A percentile compares a stretch with the other conserved stretches of the same genome.
Evolutionary conservation across 2,329 filamentous ascomycete species (phyloP).

Genomic region (Rutstroemia sp.): DNA sequence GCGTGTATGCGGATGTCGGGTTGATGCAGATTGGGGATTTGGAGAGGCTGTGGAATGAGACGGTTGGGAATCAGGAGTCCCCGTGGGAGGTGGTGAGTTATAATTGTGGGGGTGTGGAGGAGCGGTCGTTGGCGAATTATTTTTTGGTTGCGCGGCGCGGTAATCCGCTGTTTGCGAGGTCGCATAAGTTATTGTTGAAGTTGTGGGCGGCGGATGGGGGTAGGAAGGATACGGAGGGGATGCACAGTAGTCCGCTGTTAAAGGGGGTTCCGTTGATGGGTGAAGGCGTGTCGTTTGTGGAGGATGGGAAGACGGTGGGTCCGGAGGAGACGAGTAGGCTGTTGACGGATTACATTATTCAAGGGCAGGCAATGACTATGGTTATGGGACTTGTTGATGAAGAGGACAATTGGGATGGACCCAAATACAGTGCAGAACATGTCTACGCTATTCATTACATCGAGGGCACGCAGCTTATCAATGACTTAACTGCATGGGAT

Average conservation of each 20-base stretch:
- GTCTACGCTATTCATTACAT: slow-evolving; percentile 45
- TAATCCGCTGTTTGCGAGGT: slow-evolving; percentile 42
- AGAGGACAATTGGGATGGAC: slow-evolving; percentile 46
- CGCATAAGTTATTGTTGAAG: slow-evolving; percentile 42
- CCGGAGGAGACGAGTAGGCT: slow-evolving; percentile 35
- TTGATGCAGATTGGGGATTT: slow-evolving; percentile 50
- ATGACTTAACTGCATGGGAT: slow-evolving; percentile 44
- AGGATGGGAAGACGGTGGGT: slow-evolving; percentile 29
- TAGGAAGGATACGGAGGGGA: slow-evolving; percentile 42
- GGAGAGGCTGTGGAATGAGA: slow-evolving; percentile 44
- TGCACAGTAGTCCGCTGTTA: slow-evolving; percentile 41
- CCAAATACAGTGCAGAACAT: slow-evolving; percentile 40
- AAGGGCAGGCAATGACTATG: slow-evolving; percentile 45
- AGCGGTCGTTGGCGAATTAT: slow-evolving; percentile 40
- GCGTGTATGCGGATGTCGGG: slow-evolving; percentile 51
- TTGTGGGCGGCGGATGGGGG: slow-evolving; percentile 42
- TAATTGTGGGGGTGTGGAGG: slow-evolving; percentile 32
- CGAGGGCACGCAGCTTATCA: slow-evolving; percentile 44
- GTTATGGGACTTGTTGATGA: slow-evolving; percentile 46
- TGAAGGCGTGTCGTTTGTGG: slow-evolving; percentile 17
- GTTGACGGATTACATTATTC: slow-evolving; percentile 50
- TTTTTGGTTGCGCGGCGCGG: slow-evolving; percentile 35
- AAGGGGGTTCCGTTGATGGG: slow-evolving; percentile 36
- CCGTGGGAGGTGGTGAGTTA: slow-evolving; percentile 43
- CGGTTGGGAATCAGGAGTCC: slow-evolving; percentile 38